Percentiles rank a stretch among this genome's conserved stretches.
phyloP scores from a whole-genome alignment of 176 grass and related monocot genomes.

The Lolium multiflorum region DNA sequence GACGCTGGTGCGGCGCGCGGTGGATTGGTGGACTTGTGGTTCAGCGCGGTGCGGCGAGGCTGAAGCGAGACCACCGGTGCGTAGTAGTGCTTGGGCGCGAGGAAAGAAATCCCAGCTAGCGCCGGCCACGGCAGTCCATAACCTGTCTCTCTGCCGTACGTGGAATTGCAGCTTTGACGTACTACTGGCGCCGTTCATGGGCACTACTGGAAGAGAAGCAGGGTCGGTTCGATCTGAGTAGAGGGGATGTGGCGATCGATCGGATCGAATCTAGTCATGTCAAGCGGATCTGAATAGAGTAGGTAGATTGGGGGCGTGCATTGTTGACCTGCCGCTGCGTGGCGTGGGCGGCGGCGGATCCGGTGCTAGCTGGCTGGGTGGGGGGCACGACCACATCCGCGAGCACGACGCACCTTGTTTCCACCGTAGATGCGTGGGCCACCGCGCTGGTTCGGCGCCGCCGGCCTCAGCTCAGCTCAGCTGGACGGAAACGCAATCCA shows the following conservation, averaged over 20 bases:
- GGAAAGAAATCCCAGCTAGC: neutral
- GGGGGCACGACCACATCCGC: slow-evolving; percentile 14
- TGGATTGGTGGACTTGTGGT: neutral
- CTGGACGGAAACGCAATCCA: neutral
- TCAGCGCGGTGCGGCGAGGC: neutral
- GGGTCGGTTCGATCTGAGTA: no score
- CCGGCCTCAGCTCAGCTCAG: neutral
- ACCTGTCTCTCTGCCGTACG: neutral
- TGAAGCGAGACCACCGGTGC: neutral
- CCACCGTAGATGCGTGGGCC: slow-evolving; percentile 20
- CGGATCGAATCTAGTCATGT: neutral
- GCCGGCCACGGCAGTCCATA: no score
- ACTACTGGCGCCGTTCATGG: neutral
- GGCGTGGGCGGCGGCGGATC: neutral
- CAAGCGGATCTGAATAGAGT: neutral
- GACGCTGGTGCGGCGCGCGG: neutral
- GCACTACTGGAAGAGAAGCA: neutral
- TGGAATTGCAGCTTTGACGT: neutral
- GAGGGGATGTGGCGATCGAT: neutral
- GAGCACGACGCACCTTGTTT: neutral
- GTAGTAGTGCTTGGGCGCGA: no score
- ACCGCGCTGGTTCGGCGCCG: slow-evolving; percentile 25
- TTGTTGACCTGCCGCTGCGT: slow-evolving; percentile 34
- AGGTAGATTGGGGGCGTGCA: neutral
- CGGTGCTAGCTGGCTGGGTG: neutral